Evolutionary conservation across 352 stramenopile species (phyloP), one percentile per base, ranked within the genome.

Genomic region (Globisporangium uncinulatum): DNA sequence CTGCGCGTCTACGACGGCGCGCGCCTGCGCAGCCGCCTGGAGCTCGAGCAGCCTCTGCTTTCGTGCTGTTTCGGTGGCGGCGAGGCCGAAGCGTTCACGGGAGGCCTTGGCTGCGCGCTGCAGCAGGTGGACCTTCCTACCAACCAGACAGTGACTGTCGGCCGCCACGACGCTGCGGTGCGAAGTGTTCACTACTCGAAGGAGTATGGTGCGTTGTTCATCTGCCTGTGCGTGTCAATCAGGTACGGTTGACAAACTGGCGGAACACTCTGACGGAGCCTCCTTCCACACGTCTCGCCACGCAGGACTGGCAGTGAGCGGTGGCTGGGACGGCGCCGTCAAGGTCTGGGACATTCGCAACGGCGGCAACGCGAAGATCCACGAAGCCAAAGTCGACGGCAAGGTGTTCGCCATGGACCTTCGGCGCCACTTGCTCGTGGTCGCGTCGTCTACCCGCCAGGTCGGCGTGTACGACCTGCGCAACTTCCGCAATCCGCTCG

Each of bases 391-490:
- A 44, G 61, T 75, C 46, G 57, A 66, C 1, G 78, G 74, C 20
- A 92, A 92, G 63, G 65, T 90, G 17, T 92, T 87, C 43, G 78
- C 70, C 17, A 73, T 92, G 70, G 79, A 89, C 47, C 58, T 83
- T 19, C 65, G 59, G 45, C 71, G 67, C 51, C 76, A 92, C 54
- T 15, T 88, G 56, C 49, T 92, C 5, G 76, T 91, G 5, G 69
- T 77, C 15, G 80, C 62, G 6, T 86, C 73, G 43, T 88, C 77
- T 5, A 72, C 63, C 34, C 71, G 73, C 19, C 69, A 83, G 52
- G 66, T 81, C 74, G 73, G 65, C 55, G 70, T 90, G 7, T 96
- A 93, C 58, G 92, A 98, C 58, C 57, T 97, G 54, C 72, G 89
- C 36, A 89, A 91, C 56, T 78, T 87, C 8, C 59, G 56, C 14